Percentiles rank a stretch among this genome's conserved stretches.
Conservation (phyloP, 2,329 filamentous ascomycete species). For the Colletotrichum sp. region DNA sequence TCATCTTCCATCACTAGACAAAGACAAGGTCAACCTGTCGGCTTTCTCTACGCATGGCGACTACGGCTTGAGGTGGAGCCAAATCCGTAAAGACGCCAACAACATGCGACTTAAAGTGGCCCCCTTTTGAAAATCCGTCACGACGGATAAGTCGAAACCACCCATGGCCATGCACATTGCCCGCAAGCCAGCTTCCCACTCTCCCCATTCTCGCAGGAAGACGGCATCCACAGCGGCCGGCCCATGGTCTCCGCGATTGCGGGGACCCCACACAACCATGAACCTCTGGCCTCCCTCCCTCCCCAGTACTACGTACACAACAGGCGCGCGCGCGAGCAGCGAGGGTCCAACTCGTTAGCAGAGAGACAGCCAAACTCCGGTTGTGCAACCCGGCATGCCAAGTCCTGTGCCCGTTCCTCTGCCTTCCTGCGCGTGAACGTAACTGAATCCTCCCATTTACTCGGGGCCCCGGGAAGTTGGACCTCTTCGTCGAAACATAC, state of each 20-base stretch:
- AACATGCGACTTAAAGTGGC: conserved; percentile 3
- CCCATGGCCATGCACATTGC: not conserved
- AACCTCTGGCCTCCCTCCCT: not conserved
- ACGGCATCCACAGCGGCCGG: not conserved
- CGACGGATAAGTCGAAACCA: conserved; percentile 4
- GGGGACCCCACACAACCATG: conserved; percentile 6
- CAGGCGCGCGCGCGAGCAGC: not conserved
- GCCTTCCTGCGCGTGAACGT: not conserved
- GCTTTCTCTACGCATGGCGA: not conserved
- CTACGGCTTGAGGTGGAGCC: not conserved
- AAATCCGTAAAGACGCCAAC: not conserved
- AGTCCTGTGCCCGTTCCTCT: not conserved
- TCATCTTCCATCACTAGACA: not conserved
- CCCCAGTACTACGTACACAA: not conserved
- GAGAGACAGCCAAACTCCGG: not conserved
- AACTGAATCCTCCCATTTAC: not conserved
- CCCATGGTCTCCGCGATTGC: conserved; percentile 11
- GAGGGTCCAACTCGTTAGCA: not conserved
- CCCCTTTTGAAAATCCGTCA: conserved; percentile 4
- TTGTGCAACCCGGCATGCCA: not conserved
- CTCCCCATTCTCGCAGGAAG: not conserved
- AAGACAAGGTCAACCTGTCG: not conserved
- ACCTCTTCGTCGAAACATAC: not conserved
- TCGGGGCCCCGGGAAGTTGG: not conserved
- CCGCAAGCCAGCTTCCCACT: not conserved